Evolutionary conservation across 2,329 filamentous ascomycete species (phyloP), one percentile per base, ranked within the genome.

Genomic region (Raffaelea albimanens): DNA sequence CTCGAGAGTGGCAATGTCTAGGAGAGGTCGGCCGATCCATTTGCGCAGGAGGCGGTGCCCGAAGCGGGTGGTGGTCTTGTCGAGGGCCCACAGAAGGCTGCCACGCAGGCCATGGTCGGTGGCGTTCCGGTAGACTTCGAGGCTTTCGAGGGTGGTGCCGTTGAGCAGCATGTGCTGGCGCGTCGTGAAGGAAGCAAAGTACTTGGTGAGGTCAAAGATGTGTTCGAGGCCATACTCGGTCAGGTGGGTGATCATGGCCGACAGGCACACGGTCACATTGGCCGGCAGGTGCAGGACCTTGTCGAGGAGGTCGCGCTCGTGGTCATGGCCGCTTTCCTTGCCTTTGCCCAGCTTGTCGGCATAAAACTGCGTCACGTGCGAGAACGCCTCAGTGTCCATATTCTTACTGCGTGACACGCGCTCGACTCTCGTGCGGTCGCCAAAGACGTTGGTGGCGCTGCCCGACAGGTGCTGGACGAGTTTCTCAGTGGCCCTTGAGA

Each of bases 81-180:
- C 87, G 39, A 98, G 73, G 0, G 89, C 87, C 93, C 93, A 98
- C 64, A 97, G 90, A 4, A 98, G 71, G 62, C 90, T 96, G 3
- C 93, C 93, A 57, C 85, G 90, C 50, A 85, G 80, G 0, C 80
- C 77, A 57, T 90, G 79, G 59, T 97, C 90, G 0, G 91, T 97
- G 57, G 89, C 82, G 55, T 98, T 98, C 51, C 90, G 85, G 61
- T 96, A 98, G 2, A 98, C 88, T 62, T 98, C 93, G 13, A 98
- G 75, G 58, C 88, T 95, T 43, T 88, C 91, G 34, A 98, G 69
- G 0, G 91, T 96, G 47, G 95, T 98, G 40, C 91, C 93, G 60
- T 94, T 96, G 51, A 98, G 71, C 4, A 97, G 72, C 93, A 98
- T 97, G 60, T 97, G 90, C 14, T 91, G 90, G 34, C 90, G 76